Base-by-base conservation (phyloP, 1,284 basidiomycete species). In the Melampsora allii-populina region DNA sequence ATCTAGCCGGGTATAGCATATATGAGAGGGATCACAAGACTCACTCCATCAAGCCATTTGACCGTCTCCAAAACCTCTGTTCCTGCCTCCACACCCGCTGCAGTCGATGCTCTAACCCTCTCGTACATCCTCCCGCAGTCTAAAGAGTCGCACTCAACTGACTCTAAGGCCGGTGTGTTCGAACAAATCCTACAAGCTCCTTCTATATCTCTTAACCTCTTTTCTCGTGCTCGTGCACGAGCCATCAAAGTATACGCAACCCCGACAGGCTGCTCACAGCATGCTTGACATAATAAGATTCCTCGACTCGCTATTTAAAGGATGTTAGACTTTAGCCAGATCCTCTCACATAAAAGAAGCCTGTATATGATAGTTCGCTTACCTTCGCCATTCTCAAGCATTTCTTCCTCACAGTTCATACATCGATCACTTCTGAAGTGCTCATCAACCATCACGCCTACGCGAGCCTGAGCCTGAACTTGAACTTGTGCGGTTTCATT, bases 41-140 rank as follows among this genome's bases (percentile, higher is more conserved):
- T 21, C n/a, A 56, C 50, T 27, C 27, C 50, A 21, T 56, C 50
- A 56, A 56, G 50, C 50, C 50, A 56, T 24, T 27, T 27, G n/a
- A 56, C 50, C 7, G 50, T 56, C 21, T 56, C 50, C 50, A 56
- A 56, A 21, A 56, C 50, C 50, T 56, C 50, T 21, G 9, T 56
- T 7, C 50, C 50, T 17, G 50, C 50, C 21, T 56, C 50, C n/a
- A 56, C 50, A 56, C 50, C 14, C n/a, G 27, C 50, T 21, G 50
- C 50, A 21, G 21, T 27, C 2, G 27, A 56, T 56, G 87, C 85
- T 78, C 87, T 88, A 76, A 86, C 86, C 24, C 91, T 85, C 42
- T 88, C 86, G 78, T 88, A 96, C 42, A 92, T 81, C 86, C 91
- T 89, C 0, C 88, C 86, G 79, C 93, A 96, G 79, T 95, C 92